Evolutionary conservation across 2,329 filamentous ascomycete genomes (phyloP).

Genomic region (Trichoderma guizhouense): DNA sequence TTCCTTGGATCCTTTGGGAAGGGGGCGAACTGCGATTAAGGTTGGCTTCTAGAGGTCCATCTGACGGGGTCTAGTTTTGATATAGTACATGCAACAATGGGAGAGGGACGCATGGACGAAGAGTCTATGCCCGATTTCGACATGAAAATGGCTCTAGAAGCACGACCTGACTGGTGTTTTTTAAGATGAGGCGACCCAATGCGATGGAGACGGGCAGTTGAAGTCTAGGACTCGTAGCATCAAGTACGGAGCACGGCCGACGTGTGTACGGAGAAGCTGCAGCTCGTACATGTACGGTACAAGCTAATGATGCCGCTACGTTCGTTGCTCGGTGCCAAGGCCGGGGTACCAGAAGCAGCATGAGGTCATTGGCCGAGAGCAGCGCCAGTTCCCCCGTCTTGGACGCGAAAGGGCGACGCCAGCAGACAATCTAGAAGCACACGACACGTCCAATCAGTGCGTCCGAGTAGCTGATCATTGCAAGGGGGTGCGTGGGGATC

Average conservation of each 20-base stretch:
- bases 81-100: neutral
- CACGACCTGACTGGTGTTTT: neutral
- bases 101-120: neutral
- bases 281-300: neutral
- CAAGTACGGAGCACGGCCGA: neutral
- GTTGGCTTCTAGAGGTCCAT: neutral
- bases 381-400: neutral
- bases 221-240: neutral
- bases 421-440: constrained; percentile 16
- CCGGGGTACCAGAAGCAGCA: constrained; percentile 15
- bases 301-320: neutral
- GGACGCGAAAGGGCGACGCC: constrained; percentile 7
- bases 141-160: neutral
- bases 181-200: neutral
- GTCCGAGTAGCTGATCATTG: neutral
- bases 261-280: neutral
- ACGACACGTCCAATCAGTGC: constrained; percentile 2
- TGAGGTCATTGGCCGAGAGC: constrained; percentile 17
- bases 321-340: constrained; percentile 3
- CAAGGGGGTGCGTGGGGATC: neutral
- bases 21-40: neutral
- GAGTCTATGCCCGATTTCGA: neutral
- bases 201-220: neutral
- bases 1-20: neutral
- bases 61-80: neutral